Conservation (phyloP, 2,329 filamentous ascomycete species). For the Calycina marina region DNA sequence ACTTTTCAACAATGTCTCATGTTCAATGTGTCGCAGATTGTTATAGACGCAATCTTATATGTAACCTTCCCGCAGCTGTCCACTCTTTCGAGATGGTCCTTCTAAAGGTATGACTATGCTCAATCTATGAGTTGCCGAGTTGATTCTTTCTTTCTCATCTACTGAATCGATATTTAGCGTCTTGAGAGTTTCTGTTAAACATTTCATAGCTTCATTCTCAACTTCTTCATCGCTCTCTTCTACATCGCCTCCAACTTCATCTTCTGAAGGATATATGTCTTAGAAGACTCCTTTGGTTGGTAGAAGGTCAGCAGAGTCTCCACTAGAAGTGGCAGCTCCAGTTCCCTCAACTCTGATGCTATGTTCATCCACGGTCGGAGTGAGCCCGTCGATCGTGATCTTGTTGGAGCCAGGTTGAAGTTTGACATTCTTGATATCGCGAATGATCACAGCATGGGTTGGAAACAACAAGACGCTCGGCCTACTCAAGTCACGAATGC, state of each 20-base stretch:
- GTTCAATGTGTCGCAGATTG: too few relatives aligned
- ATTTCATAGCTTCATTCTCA: constrained; percentile 16
- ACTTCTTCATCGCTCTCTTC: constrained; percentile 20
- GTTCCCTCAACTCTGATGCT: constrained; percentile 46
- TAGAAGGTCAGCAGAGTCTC: constrained; percentile 45
- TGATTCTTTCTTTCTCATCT: constrained; percentile 21
- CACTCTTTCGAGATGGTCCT: too few relatives aligned
- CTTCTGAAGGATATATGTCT: constrained; percentile 23
- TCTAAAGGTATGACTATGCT: too few relatives aligned
- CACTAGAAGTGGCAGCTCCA: constrained; percentile 42
- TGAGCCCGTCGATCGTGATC: constrained; percentile 38
- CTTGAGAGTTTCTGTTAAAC: constrained; percentile 13
- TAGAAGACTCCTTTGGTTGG: constrained; percentile 32
- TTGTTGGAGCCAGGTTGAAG: constrained; percentile 40
- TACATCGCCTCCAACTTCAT: constrained; percentile 19
- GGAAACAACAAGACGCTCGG: constrained; percentile 50
- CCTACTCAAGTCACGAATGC: constrained; percentile 40
- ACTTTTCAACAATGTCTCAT: too few relatives aligned
- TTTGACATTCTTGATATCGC: constrained; percentile 40
- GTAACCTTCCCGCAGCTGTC: too few relatives aligned
- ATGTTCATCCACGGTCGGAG: constrained; percentile 36
- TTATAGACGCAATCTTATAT: too few relatives aligned
- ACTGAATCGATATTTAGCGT: constrained; percentile 10
- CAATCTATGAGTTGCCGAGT: constrained; percentile 16
- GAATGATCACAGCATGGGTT: constrained; percentile 41